Percentiles rank a stretch among this genome's conserved stretches.
Evolutionary conservation across 1,284 basidiomycete species (phyloP).

Genomic region (Cystobasidium slooffiae): DNA sequence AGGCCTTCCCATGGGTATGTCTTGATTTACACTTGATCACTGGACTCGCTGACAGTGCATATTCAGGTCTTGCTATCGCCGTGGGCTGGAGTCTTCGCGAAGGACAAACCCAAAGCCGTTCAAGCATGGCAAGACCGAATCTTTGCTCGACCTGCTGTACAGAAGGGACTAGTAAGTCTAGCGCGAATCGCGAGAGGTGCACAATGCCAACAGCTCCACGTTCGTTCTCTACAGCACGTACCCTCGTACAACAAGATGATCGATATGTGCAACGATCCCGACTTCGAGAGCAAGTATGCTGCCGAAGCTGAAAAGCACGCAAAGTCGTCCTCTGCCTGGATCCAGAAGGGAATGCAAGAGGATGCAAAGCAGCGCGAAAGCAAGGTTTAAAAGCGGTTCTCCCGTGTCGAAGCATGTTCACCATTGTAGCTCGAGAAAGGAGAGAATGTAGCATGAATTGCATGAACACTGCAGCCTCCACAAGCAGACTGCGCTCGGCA

Average conservation of each 20-base stretch:
- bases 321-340: conserved; percentile 27
- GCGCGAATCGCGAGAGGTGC: background rate
- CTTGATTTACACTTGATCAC: background rate
- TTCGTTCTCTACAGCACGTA: conserved; percentile 23
- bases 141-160: conserved; percentile 57
- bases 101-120: conserved; percentile 31
- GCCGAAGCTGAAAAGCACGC: conserved; percentile 43
- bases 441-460: conserved; percentile 28
- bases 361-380: conserved; percentile 28
- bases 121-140: conserved; percentile 62
- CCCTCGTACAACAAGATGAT: conserved; percentile 41
- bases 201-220: background rate
- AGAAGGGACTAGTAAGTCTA: conserved; percentile 36
- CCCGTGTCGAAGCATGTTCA: no score
- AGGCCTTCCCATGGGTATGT: conserved; percentile 29
- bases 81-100: conserved; percentile 28
- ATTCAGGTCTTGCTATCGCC: background rate
- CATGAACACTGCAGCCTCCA: no score
- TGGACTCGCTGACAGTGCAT: background rate
- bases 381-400: conserved; percentile 10
- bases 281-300: conserved; percentile 43
- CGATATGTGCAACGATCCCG: conserved; percentile 43
- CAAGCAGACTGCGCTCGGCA: no score
- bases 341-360: conserved; percentile 43
- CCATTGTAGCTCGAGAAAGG: background rate